These are phyloP conservation scores for Schrenkiella parvula DNA, from an alignment of 345 rosid species.

Conservation along the genomic window DNA sequence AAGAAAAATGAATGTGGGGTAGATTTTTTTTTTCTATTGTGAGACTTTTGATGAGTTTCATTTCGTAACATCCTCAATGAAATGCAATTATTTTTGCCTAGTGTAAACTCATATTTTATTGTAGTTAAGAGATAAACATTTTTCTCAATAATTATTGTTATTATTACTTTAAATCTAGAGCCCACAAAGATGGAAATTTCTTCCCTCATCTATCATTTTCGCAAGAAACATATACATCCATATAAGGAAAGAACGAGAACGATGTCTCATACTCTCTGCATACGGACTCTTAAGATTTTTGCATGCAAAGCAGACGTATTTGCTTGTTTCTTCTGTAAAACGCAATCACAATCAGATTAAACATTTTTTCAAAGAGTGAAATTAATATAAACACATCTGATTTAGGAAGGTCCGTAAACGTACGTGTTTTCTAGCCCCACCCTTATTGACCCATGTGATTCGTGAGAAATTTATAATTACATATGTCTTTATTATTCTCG, in stretches of 20 bases:
- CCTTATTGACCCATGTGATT: slow-evolving; percentile 24
- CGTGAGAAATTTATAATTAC: neutral
- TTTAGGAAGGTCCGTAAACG: neutral
- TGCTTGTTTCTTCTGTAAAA: neutral
- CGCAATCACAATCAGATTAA: slow-evolving; percentile 1
- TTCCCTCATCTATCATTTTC: neutral
- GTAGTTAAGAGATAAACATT: too few species aligned
- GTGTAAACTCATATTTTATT: too few species aligned
- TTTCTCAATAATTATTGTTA: too few species aligned
- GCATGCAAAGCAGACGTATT: slow-evolving; percentile 8
- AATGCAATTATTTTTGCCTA: too few species aligned
- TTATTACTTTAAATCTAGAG: neutral
- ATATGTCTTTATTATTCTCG: neutral
- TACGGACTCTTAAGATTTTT: neutral
- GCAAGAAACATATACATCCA: neutral
- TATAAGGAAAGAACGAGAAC: slow-evolving; percentile 3
- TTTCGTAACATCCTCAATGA: too few species aligned
- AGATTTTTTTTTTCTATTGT: neutral
- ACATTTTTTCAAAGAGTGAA: slow-evolving; percentile 5
- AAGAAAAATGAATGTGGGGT: neutral
- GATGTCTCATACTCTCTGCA: neutral
- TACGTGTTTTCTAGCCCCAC: slow-evolving; percentile 23
- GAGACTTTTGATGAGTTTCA: too few species aligned
- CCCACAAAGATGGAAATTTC: neutral
- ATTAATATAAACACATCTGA: slow-evolving; percentile 1